Conservation (phyloP, 192 early-diverging fungal genomes). For the Diversispora epigaea region DNA sequence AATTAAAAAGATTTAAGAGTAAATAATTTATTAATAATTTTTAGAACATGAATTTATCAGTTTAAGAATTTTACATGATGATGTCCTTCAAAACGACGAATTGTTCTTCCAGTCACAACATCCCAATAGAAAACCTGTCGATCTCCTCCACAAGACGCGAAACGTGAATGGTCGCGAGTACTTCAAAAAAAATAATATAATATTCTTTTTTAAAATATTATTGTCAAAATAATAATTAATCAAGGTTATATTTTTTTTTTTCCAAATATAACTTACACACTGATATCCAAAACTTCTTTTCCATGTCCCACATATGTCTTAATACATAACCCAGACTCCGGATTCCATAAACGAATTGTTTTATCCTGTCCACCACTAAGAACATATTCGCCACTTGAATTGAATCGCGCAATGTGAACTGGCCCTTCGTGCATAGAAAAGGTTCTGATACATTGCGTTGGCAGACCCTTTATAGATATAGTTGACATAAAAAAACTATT, state of each 20-base stretch:
- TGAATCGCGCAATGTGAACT: conserved; percentile 48
- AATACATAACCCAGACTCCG: conserved; percentile 63
- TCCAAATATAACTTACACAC: conserved; percentile 51
- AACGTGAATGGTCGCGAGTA: conserved; percentile 57
- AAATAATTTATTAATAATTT: neutral
- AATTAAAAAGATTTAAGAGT: neutral
- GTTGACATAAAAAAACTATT: neutral
- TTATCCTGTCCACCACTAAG: conserved; percentile 81
- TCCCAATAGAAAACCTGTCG: conserved; percentile 87
- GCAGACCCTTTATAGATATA: neutral
- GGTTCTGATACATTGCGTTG: neutral
- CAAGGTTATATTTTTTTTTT: neutral
- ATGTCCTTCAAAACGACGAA: conserved; percentile 79
- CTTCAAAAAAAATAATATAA: conserved; percentile 25
- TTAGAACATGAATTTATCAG: neutral
- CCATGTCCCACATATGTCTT: conserved; percentile 85
- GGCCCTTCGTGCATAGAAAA: conserved; percentile 2
- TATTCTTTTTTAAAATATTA: neutral
- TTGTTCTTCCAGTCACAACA: conserved; percentile 66
- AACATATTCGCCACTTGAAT: conserved; percentile 74
- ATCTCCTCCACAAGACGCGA: conserved; percentile 84
- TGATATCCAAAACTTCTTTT: conserved; percentile 72
- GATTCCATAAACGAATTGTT: conserved; percentile 67
- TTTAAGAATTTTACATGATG: conserved; percentile 50
- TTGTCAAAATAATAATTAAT: neutral